Evolutionary conservation across 148 eudicot species (phyloP).

Genomic region (Bassia scoparia): DNA sequence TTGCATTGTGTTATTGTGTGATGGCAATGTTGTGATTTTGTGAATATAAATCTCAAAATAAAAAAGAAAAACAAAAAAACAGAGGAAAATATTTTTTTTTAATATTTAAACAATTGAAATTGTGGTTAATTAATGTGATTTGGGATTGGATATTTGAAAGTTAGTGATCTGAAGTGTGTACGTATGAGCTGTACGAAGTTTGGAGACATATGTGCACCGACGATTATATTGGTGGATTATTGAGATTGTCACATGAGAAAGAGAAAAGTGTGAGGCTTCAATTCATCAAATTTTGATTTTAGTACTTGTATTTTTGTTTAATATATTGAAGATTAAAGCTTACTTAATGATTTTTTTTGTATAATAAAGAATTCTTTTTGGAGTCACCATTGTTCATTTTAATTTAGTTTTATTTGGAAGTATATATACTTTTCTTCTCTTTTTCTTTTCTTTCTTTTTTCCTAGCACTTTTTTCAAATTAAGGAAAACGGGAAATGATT

Average conservation of each 20-base stretch:
- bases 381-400: no score
- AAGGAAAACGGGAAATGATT: no score
- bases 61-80: no score
- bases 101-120: no score
- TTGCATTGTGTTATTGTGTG: conserved; percentile 29
- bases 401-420: no score
- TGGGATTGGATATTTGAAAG: not conserved
- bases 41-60: conserved; percentile 23
- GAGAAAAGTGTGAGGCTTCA: not conserved
- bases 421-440: no score
- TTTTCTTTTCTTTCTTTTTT: no score
- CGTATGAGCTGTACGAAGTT: conserved; percentile 1
- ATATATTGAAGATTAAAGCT: no score
- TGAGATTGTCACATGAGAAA: not conserved
- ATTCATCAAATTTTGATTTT: not conserved
- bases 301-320: no score
- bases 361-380: no score
- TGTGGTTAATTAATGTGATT: not conserved
- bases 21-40: conserved; percentile 41
- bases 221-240: conserved; percentile 5
- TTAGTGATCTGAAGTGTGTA: not conserved
- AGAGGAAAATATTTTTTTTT: not conserved
- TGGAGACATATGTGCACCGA: conserved; percentile 8
- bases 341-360: no score
- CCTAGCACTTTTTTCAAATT: no score